phyloP scores from a whole-genome alignment of 331 rosid species.

The Telfairia occidentalis region DNA sequence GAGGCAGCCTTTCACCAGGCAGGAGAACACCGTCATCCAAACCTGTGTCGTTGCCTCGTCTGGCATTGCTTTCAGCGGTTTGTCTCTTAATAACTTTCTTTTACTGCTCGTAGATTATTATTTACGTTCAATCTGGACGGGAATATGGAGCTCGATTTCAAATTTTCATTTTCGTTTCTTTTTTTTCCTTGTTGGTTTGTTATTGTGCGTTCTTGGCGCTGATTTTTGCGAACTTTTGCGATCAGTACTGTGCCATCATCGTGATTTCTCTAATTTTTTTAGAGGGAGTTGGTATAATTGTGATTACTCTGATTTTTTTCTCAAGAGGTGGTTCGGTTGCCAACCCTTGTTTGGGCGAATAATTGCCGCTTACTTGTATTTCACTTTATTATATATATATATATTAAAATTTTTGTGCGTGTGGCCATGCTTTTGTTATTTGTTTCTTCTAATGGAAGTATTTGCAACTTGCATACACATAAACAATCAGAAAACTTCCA shows the following conservation, averaged over 20 bases:
- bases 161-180: background rate
- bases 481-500: background rate
- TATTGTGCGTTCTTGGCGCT: background rate
- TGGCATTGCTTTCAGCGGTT: conserved; percentile 54
- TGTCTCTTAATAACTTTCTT: background rate
- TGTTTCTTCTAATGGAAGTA: conserved; percentile 4
- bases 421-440: background rate
- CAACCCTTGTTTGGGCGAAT: background rate
- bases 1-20: conserved; percentile 37
- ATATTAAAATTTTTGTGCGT: background rate
- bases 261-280: background rate
- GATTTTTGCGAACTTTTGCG: background rate
- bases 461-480: background rate
- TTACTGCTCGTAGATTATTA: background rate
- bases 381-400: background rate
- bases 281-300: background rate
- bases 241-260: background rate
- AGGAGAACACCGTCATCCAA: conserved; percentile 56
- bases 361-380: background rate
- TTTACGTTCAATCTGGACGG: background rate
- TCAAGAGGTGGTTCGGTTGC: background rate
- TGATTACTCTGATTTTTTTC: background rate
- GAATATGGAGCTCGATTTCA: background rate
- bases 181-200: background rate
- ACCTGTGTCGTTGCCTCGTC: conserved; percentile 46